Percentiles rank a stretch among this genome's conserved stretches.
Evolutionary conservation across 2,329 filamentous ascomycete species (phyloP).

Genomic region (Juglanconis oblonga): DNA sequence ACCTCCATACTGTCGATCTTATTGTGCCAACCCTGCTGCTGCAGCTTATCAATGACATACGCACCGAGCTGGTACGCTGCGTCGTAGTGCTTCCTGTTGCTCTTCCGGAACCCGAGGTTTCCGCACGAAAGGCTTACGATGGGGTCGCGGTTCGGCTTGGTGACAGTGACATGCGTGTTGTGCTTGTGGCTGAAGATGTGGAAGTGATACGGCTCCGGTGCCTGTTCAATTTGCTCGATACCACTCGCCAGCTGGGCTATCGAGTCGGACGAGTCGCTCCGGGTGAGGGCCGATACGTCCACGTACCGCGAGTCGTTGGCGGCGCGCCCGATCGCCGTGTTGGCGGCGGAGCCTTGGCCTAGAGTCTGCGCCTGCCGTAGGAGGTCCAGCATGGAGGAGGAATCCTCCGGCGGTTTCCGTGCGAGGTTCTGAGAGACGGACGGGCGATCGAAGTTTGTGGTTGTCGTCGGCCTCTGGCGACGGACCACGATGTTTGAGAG

Average conservation of each 20-base stretch:
- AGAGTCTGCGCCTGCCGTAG: not conserved
- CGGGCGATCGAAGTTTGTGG: not conserved
- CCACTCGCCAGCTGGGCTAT: slow-evolving; percentile 11
- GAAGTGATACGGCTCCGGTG: slow-evolving; percentile 71
- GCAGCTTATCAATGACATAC: slow-evolving; percentile 79
- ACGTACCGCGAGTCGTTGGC: slow-evolving; percentile 12
- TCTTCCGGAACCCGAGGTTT: slow-evolving; percentile 88
- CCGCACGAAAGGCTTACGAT: slow-evolving; percentile 79
- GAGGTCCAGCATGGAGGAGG: not conserved
- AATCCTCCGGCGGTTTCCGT: not conserved
- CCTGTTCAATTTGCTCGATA: slow-evolving; percentile 31
- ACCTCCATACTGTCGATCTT: slow-evolving; percentile 78
- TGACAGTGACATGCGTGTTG: slow-evolving; percentile 92
- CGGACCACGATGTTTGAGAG: not conserved
- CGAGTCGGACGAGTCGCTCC: not conserved
- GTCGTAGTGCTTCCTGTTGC: slow-evolving; percentile 78
- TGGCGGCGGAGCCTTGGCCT: not conserved
- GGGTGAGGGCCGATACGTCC: slow-evolving; percentile 17
- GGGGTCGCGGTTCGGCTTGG: slow-evolving; percentile 74
- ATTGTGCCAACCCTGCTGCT: slow-evolving; percentile 74
- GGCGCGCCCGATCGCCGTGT: slow-evolving; percentile 14
- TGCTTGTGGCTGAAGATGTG: slow-evolving; percentile 86
- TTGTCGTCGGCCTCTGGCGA: not conserved
- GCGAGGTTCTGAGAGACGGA: not conserved
- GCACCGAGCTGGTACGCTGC: slow-evolving; percentile 86